These are phyloP conservation scores for Oidium heveae DNA, from an alignment of 2,329 filamentous ascomycete genomes.

Conservation along the genomic window DNA sequence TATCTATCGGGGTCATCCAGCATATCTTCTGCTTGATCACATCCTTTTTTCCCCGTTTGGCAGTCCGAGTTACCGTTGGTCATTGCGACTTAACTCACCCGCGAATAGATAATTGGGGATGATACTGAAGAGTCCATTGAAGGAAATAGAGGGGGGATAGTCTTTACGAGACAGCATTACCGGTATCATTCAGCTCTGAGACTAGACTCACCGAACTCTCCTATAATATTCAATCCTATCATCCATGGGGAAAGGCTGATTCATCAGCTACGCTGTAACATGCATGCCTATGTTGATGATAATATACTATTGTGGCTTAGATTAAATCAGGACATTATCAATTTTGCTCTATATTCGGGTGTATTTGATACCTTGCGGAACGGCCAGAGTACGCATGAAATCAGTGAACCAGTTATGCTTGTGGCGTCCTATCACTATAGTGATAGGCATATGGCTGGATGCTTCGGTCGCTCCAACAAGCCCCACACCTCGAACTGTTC, in stretches of 20 bases:
- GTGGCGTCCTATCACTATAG: neutral
- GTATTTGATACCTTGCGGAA: too few species aligned
- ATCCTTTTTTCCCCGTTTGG: neutral
- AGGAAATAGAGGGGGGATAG: too few species aligned
- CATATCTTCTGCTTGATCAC: neutral
- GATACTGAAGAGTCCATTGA: too few species aligned
- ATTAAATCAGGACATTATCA: neutral
- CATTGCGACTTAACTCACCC: too few species aligned
- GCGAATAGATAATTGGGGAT: too few species aligned
- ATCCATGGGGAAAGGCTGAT: neutral
- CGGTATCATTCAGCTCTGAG: neutral
- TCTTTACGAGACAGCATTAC: neutral
- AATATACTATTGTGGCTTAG: neutral
- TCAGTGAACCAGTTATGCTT: neutral
- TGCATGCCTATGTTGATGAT: neutral
- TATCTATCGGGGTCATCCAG: neutral
- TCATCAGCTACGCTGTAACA: neutral
- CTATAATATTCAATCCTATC: neutral
- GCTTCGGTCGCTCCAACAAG: too few species aligned
- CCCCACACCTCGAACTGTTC: too few species aligned
- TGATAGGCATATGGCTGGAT: neutral
- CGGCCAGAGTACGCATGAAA: neutral
- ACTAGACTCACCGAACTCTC: neutral
- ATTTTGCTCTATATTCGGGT: neutral
- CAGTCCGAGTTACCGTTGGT: neutral